Conservation (phyloP, 2,329 filamentous ascomycete genomes). For the Penicillium palitans region DNA sequence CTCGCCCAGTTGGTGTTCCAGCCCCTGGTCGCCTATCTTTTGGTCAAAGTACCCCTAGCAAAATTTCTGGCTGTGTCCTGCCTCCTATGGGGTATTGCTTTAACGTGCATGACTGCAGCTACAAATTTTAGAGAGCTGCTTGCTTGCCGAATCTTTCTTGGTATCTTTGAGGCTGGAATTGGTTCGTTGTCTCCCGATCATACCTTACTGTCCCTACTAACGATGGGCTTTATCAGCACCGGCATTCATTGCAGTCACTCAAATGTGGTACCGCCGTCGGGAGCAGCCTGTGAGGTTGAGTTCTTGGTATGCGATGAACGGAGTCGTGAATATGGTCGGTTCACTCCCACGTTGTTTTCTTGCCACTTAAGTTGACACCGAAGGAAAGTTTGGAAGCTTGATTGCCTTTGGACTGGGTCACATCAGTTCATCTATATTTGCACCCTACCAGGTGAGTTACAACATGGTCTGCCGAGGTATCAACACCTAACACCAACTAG, state of each 20-base stretch:
- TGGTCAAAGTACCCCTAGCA: slow-evolving; percentile 62
- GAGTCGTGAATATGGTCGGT: slow-evolving; percentile 53
- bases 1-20: slow-evolving; percentile 57
- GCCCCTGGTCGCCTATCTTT: slow-evolving; percentile 53
- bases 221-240: slow-evolving; percentile 40
- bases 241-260: slow-evolving; percentile 54
- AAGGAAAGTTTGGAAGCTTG: slow-evolving; percentile 49
- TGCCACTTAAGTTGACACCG: not conserved
- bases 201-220: not conserved
- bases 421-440: slow-evolving; percentile 46
- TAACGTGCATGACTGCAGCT: slow-evolving; percentile 55
- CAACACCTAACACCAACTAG: slow-evolving; percentile 13
- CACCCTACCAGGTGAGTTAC: slow-evolving; percentile 52
- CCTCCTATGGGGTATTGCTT: slow-evolving; percentile 54
- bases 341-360: not conserved
- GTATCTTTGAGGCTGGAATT: slow-evolving; percentile 55
- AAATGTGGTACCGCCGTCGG: slow-evolving; percentile 56
- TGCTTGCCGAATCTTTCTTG: slow-evolving; percentile 57
- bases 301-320: slow-evolving; percentile 59
- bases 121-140: slow-evolving; percentile 53
- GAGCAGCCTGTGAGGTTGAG: slow-evolving; percentile 54
- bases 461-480: too few relatives aligned
- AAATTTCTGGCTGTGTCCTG: slow-evolving; percentile 59
- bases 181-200: slow-evolving; percentile 23
- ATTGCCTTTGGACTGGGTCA: slow-evolving; percentile 56